phyloP scores from a whole-genome alignment of 2,329 filamentous ascomycete genomes.

The Monosporascus sp. region DNA sequence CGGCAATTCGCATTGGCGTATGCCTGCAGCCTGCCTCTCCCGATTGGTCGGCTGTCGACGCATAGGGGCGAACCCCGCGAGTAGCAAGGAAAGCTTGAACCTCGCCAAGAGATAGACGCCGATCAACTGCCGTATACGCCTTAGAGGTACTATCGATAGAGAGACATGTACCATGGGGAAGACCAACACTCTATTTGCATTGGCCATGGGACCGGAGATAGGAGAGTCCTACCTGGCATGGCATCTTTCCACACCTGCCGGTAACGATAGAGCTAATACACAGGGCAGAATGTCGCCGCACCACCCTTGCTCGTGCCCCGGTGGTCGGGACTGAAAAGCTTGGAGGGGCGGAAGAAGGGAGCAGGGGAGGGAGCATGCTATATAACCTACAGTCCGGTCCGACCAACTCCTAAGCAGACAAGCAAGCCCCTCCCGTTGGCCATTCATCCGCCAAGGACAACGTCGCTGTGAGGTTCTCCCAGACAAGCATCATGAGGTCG shows the following conservation, averaged over 20 bases:
- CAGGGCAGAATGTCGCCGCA: not conserved
- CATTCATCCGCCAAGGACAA: not conserved
- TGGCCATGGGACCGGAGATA: not conserved
- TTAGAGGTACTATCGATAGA: not conserved
- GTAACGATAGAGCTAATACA: not conserved
- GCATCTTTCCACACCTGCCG: not conserved
- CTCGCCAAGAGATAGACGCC: not conserved
- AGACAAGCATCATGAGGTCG: conserved; percentile 22
- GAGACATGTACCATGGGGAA: not conserved
- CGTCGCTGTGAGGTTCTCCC: not conserved
- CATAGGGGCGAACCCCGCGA: not conserved
- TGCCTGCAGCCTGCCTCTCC: not conserved
- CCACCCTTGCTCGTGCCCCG: not conserved
- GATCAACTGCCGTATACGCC: not conserved
- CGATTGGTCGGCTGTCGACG: not conserved
- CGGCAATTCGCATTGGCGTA: not conserved
- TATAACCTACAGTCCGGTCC: not conserved
- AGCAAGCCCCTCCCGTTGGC: not conserved
- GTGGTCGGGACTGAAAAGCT: not conserved
- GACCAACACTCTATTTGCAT: not conserved
- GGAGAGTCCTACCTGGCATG: not conserved
- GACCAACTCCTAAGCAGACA: not conserved
- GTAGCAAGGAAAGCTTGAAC: not conserved
- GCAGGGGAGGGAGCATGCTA: not conserved
- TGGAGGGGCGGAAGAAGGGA: not conserved